Evolutionary conservation across 148 eudicot species (phyloP).

Genomic region (Nepenthes mirabilis): DNA sequence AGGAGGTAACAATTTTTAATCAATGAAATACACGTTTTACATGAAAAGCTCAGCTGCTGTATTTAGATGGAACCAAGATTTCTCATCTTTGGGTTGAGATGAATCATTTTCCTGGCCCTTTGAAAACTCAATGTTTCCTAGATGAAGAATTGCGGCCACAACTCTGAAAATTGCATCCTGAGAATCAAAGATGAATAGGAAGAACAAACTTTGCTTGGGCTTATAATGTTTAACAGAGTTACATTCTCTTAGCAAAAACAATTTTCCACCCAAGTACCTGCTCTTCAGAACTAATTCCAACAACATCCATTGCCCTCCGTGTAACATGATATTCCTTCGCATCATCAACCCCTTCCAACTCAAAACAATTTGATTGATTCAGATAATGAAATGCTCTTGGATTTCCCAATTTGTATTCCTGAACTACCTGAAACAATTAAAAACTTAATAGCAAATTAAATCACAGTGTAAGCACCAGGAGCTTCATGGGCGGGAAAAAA

Average conservation of each 20-base stretch:
- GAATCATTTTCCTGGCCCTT: conserved; percentile 92
- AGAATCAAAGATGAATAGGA: conserved; percentile 7
- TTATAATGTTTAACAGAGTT: conserved; percentile 1
- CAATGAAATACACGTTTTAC: conserved; percentile 27
- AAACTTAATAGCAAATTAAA: neutral
- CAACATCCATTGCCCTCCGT: conserved; percentile 91
- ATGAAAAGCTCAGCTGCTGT: conserved; percentile 91
- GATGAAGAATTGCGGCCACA: conserved; percentile 90
- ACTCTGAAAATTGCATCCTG: conserved; percentile 97
- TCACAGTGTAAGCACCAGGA: neutral
- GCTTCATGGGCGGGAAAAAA: neutral
- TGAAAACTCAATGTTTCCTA: conserved; percentile 84
- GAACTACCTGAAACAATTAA: conserved; percentile 44
- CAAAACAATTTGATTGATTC: conserved; percentile 82
- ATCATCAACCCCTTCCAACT: conserved; percentile 84
- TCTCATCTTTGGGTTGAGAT: conserved; percentile 91
- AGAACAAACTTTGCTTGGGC: conserved; percentile 7
- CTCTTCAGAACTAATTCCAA: conserved; percentile 80
- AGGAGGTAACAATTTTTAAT: neutral
- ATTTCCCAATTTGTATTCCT: conserved; percentile 74
- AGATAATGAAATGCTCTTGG: conserved; percentile 87
- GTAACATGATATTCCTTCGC: conserved; percentile 77
- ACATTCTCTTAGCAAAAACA: conserved; percentile 1
- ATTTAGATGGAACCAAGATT: conserved; percentile 75
- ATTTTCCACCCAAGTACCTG: conserved; percentile 41